These are phyloP conservation scores for Litchi chinensis DNA, from an alignment of 345 rosid genomes.

Conservation along the genomic window DNA sequence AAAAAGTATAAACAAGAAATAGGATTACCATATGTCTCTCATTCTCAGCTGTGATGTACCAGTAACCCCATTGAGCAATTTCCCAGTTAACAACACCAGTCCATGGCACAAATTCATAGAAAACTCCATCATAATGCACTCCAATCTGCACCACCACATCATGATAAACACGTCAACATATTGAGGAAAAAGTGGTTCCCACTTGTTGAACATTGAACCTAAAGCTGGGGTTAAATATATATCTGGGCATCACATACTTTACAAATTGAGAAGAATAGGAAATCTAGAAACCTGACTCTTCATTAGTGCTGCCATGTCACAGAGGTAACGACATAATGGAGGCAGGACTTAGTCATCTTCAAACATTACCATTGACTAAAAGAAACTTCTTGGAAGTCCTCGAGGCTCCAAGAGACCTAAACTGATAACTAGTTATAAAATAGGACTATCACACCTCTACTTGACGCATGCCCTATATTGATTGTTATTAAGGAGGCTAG, in stretches of 20 bases:
- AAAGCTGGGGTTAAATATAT: neutral
- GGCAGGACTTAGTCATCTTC: neutral
- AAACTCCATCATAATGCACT: conserved; percentile 76
- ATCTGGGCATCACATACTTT: neutral
- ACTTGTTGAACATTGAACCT: neutral
- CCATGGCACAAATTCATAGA: conserved; percentile 97
- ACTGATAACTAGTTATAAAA: neutral
- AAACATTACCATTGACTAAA: neutral
- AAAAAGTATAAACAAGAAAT: neutral
- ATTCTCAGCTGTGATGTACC: conserved; percentile 81
- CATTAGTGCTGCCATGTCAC: neutral
- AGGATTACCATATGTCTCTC: conserved; percentile 62
- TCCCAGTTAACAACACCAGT: conserved; percentile 79
- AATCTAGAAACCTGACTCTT: neutral
- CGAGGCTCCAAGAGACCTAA: neutral
- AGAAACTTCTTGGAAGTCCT: neutral
- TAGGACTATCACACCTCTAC: neutral
- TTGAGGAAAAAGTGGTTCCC: neutral
- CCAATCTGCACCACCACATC: conserved; percentile 64
- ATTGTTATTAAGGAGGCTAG: neutral
- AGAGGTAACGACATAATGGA: neutral
- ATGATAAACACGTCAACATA: neutral
- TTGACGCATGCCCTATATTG: neutral
- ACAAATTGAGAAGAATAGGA: neutral
- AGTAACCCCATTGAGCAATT: conserved; percentile 77